Evolutionary conservation across 2,329 filamentous ascomycete genomes (phyloP).

Genomic region (Colletotrichum australisinense): DNA sequence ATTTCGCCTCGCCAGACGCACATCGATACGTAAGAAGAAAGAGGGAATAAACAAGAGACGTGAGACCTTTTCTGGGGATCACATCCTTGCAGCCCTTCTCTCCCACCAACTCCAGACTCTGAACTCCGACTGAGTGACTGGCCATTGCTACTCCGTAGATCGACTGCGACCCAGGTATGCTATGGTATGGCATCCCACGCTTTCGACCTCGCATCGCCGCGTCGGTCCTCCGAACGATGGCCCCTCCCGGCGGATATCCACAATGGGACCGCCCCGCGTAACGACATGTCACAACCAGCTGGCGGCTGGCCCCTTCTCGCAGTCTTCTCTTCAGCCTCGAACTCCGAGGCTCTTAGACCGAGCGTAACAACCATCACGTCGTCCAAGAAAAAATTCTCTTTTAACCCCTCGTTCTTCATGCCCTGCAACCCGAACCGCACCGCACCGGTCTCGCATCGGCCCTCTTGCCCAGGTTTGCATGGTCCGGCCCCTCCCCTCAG

Average conservation of each 20-base stretch:
- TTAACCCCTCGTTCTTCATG: background rate
- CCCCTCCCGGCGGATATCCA: slow-evolving; percentile 4
- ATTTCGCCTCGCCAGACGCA: background rate
- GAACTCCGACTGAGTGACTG: background rate
- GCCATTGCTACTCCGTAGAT: background rate
- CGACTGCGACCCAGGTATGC: background rate
- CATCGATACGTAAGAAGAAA: slow-evolving; percentile 7
- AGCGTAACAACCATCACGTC: slow-evolving; percentile 2
- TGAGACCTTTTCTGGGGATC: background rate
- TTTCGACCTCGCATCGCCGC: slow-evolving; percentile 22
- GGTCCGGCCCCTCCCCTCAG: background rate
- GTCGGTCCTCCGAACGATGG: slow-evolving; percentile 22
- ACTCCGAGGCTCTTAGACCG: slow-evolving; percentile 27
- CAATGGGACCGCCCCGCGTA: background rate
- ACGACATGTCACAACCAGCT: background rate
- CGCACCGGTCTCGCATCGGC: slow-evolving; percentile 29
- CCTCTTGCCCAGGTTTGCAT: slow-evolving; percentile 2
- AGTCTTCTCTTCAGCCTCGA: slow-evolving; percentile 4
- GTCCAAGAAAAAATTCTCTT: background rate
- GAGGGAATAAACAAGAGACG: background rate
- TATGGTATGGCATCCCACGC: background rate
- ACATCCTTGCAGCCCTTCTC: slow-evolving; percentile 5
- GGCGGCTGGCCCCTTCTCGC: background rate
- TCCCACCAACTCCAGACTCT: background rate
- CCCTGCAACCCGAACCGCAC: background rate